These are phyloP conservation scores for Flaveria trinervia DNA, from an alignment of 129 eudicot genomes.

Conservation along the genomic window DNA sequence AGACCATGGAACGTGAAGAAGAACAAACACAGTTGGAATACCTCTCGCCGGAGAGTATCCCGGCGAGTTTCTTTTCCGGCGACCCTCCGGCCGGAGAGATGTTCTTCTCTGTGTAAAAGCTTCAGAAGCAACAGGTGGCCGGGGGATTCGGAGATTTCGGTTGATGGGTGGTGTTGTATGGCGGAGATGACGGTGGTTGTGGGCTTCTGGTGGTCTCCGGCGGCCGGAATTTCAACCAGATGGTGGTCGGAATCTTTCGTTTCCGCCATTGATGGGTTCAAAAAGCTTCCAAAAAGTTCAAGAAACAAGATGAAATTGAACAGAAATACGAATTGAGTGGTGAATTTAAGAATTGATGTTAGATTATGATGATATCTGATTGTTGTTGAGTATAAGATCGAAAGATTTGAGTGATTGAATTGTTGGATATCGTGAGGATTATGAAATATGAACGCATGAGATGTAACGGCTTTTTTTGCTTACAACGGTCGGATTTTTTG, in stretches of 20 bases:
- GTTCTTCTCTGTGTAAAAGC: conserved; percentile 85
- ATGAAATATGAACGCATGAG: conserved; percentile 17
- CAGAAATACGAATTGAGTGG: not conserved
- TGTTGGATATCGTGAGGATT: conserved; percentile 37
- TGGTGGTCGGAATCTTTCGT: conserved; percentile 31
- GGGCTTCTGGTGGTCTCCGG: conserved; percentile 54
- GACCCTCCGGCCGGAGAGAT: conserved; percentile 56
- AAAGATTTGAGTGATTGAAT: conserved; percentile 8
- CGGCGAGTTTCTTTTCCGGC: conserved; percentile 54
- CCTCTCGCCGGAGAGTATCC: conserved; percentile 49
- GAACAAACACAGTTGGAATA: conserved; percentile 71
- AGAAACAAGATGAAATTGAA: not conserved
- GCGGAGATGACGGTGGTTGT: conserved; percentile 30
- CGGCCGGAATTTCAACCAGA: conserved; percentile 66
- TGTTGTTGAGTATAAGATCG: not conserved
- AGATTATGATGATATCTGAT: not conserved
- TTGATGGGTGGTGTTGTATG: conserved; percentile 74
- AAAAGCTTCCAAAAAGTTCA: too few relatives aligned
- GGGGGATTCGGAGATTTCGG: conserved; percentile 82
- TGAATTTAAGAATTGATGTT: not conserved
- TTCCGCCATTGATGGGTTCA: conserved; percentile 51
- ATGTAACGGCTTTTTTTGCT: conserved; percentile 20
- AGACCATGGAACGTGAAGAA: conserved; percentile 76
- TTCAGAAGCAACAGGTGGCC: conserved; percentile 84
- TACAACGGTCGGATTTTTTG: conserved; percentile 33